Percentiles rank a stretch among this genome's conserved stretches.
Evolutionary conservation across 495 filamentous ascomycete genomes (phyloP).

Genomic region (Trichodelitschia bisporula): DNA sequence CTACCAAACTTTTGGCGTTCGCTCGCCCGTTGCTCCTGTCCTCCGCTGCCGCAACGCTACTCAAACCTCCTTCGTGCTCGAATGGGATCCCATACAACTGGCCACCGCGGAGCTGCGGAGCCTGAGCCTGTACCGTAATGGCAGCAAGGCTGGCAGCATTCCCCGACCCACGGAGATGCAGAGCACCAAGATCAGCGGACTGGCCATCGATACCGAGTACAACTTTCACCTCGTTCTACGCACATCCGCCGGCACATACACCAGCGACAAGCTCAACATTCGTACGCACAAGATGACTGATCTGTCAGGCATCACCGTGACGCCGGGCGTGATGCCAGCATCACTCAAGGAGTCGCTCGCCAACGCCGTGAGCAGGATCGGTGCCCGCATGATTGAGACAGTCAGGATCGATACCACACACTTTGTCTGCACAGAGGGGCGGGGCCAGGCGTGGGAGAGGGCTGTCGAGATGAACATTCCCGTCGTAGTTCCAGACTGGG

Average conservation of each 20-base stretch:
- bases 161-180: constrained; percentile 63
- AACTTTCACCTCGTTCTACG: constrained; percentile 79
- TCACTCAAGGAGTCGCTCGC: constrained; percentile 47
- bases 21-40: constrained; percentile 51
- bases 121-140: constrained; percentile 80
- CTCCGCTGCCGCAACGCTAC: constrained; percentile 88
- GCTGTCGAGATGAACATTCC: constrained; percentile 96
- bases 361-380: constrained; percentile 61
- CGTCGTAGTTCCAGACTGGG: constrained; percentile 93
- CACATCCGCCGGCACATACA: constrained; percentile 71
- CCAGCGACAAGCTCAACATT: constrained; percentile 61
- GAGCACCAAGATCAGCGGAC: constrained; percentile 89
- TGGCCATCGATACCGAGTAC: constrained; percentile 89
- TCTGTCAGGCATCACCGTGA: constrained; percentile 85
- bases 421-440: constrained; percentile 92
- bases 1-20: constrained; percentile 58
- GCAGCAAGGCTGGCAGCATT: constrained; percentile 83
- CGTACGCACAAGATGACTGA: constrained; percentile 98
- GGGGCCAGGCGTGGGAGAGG: constrained; percentile 78
- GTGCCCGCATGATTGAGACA: constrained; percentile 70
- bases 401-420: constrained; percentile 97
- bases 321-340: constrained; percentile 61
- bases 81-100: constrained; percentile 89
- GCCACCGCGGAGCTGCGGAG: constrained; percentile 77
- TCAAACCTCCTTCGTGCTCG: constrained; percentile 87